Evolutionary conservation across 1,284 basidiomycete genomes (phyloP), one percentile per base, ranked within the genome.

Genomic region (Ustilago sp.): DNA sequence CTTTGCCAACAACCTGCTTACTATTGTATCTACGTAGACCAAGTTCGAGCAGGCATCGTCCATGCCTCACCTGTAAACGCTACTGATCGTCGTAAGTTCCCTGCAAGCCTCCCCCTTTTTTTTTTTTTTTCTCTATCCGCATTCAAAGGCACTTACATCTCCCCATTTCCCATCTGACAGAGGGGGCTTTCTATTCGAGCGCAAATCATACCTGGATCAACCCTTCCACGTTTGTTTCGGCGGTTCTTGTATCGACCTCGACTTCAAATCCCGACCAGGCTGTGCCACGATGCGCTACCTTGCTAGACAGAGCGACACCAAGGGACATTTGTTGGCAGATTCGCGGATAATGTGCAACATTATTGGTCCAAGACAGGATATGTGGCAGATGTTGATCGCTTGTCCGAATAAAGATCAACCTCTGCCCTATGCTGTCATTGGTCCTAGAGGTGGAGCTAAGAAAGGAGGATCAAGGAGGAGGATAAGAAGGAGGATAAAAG

Each of bases 1-100:
- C 45, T 50, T 8, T 76, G 68, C 51, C n/a, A 53, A 34, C 34
- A 55, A 3, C 23, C 41, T 1, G 32, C 32, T 13, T 57, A 61
- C 38, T 76, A 76, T 48, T 76, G 74, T 59, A 59, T 68, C 65
- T 71, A 68, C n/a, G 53, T 76, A n/a, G 68, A 76, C 32, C 74
- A 71, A 41, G 48, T 55, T 11, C 45, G 52, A 23, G 60, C 59
- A 2, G 60, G 57, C 15, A 35, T 50, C 11, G 65, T 76, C 0
- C 13, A 35, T 12, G 58, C 64, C 8, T 57, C 61, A 13, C 54
- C 61, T 8, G 47, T 52, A 5, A 65, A 50, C 31, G 68, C 68
- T 31, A 68, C 58, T 19, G 74, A 76, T 50, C 13, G 39, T 17
- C 74, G 74, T 76, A 65, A 50, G 74, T 71, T 4, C 1, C 36